phyloP scores from a whole-genome alignment of 495 filamentous ascomycete genomes.

The Aspergillus funiculosus region DNA sequence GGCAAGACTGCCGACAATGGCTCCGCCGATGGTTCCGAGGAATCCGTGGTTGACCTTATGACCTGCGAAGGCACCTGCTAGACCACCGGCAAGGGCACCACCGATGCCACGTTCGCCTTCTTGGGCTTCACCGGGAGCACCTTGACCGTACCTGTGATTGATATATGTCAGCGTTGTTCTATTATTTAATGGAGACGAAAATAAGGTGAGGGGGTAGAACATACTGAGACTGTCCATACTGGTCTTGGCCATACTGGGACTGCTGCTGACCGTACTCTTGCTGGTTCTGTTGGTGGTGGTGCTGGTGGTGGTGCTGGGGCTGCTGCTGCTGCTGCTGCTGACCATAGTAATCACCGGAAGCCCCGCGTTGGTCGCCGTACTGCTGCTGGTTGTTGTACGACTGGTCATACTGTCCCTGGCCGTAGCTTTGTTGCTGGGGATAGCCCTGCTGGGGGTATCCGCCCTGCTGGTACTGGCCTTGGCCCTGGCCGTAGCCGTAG shows the following conservation, averaged over 20 bases:
- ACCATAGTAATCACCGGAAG: constrained; percentile 31
- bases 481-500: constrained; percentile 17
- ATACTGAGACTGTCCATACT: constrained; percentile 18
- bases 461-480: constrained; percentile 28
- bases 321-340: constrained; percentile 27
- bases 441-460: constrained; percentile 29
- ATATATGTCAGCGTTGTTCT: constrained; percentile 19
- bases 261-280: constrained; percentile 26
- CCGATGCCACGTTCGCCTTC: constrained; percentile 46
- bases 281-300: constrained; percentile 27
- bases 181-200: neutral
- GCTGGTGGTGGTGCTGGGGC: constrained; percentile 19
- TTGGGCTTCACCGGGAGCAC: constrained; percentile 35
- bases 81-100: constrained; percentile 42
- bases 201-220: neutral
- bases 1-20: constrained; percentile 43
- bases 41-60: constrained; percentile 49
- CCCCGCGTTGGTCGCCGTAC: constrained; percentile 18
- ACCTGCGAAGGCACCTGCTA: constrained; percentile 41
- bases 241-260: constrained; percentile 19
- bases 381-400: constrained; percentile 16
- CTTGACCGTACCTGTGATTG: constrained; percentile 15
- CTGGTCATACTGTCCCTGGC: constrained; percentile 24
- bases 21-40: constrained; percentile 47
- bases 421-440: constrained; percentile 24